Conservation (phyloP, 2,329 filamentous ascomycete species). For the Phyllosticta citrichinensis region DNA sequence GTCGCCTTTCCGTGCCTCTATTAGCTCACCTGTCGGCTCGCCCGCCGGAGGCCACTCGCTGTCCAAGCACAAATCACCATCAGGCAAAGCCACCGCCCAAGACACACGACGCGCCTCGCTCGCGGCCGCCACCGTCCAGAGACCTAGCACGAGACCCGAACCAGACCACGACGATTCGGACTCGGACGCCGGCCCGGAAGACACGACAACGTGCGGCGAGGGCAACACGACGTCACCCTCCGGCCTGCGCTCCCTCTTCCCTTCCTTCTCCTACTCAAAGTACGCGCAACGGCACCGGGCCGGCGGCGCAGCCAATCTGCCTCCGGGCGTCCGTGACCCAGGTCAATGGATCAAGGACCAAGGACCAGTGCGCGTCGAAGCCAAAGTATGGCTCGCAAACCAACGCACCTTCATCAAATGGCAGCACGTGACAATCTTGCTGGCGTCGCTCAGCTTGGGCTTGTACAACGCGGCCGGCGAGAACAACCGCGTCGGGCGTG, state of each 20-base stretch:
- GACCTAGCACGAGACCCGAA: conserved; percentile 19
- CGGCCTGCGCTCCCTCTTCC: conserved; percentile 62
- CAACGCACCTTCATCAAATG: conserved; percentile 98
- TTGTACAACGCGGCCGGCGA: conserved; percentile 81
- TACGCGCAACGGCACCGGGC: conserved; percentile 45
- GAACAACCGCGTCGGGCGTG: conserved; percentile 60
- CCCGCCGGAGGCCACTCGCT: conserved; percentile 43
- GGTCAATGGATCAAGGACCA: conserved; percentile 88
- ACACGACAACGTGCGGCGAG: conserved; percentile 18
- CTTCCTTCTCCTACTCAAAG: conserved; percentile 71
- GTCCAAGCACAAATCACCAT: conserved; percentile 15
- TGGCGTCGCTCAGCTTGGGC: conserved; percentile 73
- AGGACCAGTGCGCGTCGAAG: conserved; percentile 84
- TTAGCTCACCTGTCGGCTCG: conserved; percentile 58
- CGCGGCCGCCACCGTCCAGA: conserved; percentile 14
- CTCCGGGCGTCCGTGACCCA: conserved; percentile 81
- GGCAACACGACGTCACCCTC: conserved; percentile 40
- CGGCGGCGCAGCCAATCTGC: conserved; percentile 46
- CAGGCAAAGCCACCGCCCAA: conserved; percentile 14
- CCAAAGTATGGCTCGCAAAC: conserved; percentile 97
- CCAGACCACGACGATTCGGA: conserved; percentile 40
- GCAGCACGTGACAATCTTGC: conserved; percentile 87
- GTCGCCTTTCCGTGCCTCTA: conserved; percentile 46
- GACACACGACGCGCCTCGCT: conserved; percentile 12
- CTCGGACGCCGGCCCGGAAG: conserved; percentile 34